Evolutionary conservation across 192 early-diverging fungal species (phyloP).

Genomic region (Paraglomus brasilianum): DNA sequence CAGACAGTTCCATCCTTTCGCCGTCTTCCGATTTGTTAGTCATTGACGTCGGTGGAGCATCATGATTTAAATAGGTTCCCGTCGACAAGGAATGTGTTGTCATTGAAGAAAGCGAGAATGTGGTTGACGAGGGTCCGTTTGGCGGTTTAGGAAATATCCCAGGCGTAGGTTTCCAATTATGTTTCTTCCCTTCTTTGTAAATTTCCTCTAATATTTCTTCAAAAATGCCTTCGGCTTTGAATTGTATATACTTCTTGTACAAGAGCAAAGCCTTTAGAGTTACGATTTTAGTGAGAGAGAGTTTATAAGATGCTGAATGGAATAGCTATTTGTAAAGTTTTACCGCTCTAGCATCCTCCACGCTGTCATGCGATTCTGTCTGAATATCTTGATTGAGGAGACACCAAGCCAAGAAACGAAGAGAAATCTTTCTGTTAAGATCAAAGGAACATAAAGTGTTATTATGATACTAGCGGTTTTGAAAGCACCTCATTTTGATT

Average conservation of each 20-base stretch:
- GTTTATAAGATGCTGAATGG: neutral
- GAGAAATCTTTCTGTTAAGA: constrained; percentile 71
- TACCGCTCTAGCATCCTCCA: constrained; percentile 89
- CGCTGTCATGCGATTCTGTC: constrained; percentile 84
- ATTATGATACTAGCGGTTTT: neutral
- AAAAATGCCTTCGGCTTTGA: constrained; percentile 63
- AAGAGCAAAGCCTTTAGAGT: constrained; percentile 66
- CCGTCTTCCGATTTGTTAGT: no score
- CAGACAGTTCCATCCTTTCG: no score
- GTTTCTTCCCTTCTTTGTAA: constrained; percentile 71
- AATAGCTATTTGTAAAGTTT: constrained; percentile 17
- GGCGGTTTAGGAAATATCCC: constrained; percentile 40
- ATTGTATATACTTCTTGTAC: constrained; percentile 78
- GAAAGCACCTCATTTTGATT: neutral
- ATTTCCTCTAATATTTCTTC: constrained; percentile 76
- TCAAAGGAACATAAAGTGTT: neutral
- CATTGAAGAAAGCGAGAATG: neutral
- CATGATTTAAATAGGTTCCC: no score
- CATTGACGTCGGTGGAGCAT: no score
- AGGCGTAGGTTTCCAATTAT: constrained; percentile 51
- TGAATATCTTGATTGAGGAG: constrained; percentile 84
- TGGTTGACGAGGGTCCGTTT: neutral
- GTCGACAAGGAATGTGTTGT: no score
- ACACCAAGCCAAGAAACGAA: constrained; percentile 91
- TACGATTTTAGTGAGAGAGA: constrained; percentile 14